Conservation (phyloP, 805 yeast species). For the Cyberlindnera nakhonratchasimensis region DNA sequence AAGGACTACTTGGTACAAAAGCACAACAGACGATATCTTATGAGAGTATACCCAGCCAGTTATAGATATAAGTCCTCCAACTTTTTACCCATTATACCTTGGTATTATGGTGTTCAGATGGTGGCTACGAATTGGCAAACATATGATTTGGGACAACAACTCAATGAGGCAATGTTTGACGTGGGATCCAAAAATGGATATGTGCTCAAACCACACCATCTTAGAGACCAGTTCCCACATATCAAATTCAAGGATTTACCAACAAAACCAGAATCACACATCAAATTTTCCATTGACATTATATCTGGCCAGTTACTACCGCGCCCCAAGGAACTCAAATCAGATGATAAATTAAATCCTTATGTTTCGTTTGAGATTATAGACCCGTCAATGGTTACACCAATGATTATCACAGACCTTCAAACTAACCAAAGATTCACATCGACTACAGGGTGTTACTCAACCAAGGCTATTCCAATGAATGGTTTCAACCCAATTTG, state of each 20-base stretch:
- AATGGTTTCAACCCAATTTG: slow-evolving; percentile 91
- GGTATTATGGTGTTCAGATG: slow-evolving; percentile 89
- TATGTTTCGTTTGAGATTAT: slow-evolving; percentile 57
- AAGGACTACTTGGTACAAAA: slow-evolving; percentile 57
- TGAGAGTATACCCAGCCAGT: slow-evolving; percentile 87
- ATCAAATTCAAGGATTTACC: slow-evolving; percentile 22
- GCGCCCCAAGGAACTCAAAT: slow-evolving; percentile 50
- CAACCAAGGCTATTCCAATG: slow-evolving; percentile 39
- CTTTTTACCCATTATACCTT: slow-evolving; percentile 72
- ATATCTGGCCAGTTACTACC: slow-evolving; percentile 88
- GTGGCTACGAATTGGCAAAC: slow-evolving; percentile 98
- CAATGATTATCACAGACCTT: slow-evolving; percentile 14
- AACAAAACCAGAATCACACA: slow-evolving; percentile 5
- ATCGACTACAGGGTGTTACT: slow-evolving; percentile 2
- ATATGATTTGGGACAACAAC: slow-evolving; percentile 81
- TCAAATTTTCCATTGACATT: slow-evolving; percentile 39
- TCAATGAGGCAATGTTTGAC: slow-evolving; percentile 80
- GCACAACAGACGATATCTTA: slow-evolving; percentile 71
- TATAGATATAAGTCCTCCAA: slow-evolving; percentile 75
- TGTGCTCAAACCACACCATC: slow-evolving; percentile 62
- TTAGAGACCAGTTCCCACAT: slow-evolving; percentile 30
- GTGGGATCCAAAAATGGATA: slow-evolving; percentile 64
- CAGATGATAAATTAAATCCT: slow-evolving; percentile 52
- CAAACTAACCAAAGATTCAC: slow-evolving; percentile 1
- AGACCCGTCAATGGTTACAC: slow-evolving; percentile 36